phyloP scores from a whole-genome alignment of 2,329 filamentous ascomycete genomes.

The Annulohypoxylon truncatum region DNA sequence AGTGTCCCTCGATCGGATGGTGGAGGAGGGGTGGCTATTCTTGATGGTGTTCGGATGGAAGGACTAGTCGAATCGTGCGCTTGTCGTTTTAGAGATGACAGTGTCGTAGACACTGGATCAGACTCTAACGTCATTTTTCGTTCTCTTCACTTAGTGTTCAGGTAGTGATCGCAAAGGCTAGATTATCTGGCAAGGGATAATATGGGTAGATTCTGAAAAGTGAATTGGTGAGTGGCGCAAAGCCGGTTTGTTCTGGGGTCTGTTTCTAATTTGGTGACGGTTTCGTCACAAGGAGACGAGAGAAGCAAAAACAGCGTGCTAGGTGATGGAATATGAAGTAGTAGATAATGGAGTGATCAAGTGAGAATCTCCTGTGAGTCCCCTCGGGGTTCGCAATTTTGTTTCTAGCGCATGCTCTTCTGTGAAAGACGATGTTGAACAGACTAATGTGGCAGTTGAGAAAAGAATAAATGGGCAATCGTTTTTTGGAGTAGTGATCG shows the following conservation, averaged over 20 bases:
- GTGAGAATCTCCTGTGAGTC: conserved; percentile 31
- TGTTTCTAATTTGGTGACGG: background rate
- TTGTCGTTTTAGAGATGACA: conserved; percentile 49
- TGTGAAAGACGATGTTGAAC: conserved; percentile 5
- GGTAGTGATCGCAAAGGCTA: conserved; percentile 8
- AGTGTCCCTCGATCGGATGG: conserved; percentile 57
- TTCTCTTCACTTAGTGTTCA: conserved; percentile 10
- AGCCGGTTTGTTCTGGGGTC: conserved; percentile 1
- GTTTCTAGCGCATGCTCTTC: conserved; percentile 46
- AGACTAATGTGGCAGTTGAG: background rate
- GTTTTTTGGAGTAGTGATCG: conserved; percentile 18
- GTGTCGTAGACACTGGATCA: conserved; percentile 44
- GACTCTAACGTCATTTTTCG: conserved; percentile 52
- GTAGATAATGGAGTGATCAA: background rate
- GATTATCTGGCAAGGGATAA: background rate
- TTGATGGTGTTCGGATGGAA: conserved; percentile 51
- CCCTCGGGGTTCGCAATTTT: conserved; percentile 23
- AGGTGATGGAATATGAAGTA: background rate
- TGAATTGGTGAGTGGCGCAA: background rate
- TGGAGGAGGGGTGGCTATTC: conserved; percentile 59
- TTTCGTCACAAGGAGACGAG: background rate
- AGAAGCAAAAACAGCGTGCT: background rate
- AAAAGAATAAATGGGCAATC: background rate
- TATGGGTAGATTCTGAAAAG: background rate
- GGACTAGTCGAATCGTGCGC: conserved; percentile 52